Conservation (phyloP, 352 stramenopile genomes). For the Vaucheria bursata region DNA sequence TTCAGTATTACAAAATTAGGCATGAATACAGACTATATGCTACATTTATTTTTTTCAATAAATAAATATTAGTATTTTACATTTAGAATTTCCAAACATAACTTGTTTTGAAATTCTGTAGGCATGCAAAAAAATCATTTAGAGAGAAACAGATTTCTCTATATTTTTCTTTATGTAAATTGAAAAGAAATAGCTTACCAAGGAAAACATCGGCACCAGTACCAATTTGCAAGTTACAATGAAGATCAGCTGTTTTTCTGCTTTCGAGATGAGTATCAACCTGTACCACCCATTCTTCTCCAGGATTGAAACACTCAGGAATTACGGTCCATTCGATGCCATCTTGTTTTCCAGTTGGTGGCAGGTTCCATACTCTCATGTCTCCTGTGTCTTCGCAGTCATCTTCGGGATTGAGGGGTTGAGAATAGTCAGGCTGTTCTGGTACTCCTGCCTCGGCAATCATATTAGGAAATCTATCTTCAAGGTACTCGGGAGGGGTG, state of each 20-base stretch:
- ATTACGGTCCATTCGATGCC: neutral
- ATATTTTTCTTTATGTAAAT: no score
- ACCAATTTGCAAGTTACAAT: neutral
- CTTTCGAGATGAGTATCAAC: conserved; percentile 4
- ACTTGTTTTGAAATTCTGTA: no score
- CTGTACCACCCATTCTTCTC: neutral
- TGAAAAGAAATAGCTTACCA: no score
- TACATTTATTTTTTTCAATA: no score
- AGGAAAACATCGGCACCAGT: neutral
- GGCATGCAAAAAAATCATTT: no score
- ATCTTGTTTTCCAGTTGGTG: neutral
- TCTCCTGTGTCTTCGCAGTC: neutral
- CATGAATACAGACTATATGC: no score
- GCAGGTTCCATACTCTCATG: neutral
- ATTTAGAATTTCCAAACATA: no score
- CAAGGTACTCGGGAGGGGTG: neutral
- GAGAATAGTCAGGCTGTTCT: neutral
- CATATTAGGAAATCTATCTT: neutral
- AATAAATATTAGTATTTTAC: no score
- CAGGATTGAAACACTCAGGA: neutral
- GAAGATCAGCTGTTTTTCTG: neutral
- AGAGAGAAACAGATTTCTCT: no score
- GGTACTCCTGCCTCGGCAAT: neutral
- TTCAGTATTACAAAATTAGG: no score
- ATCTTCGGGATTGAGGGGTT: neutral